A percentile compares a stretch with the other conserved stretches of the same genome.
Evolutionary conservation across 1,284 basidiomycete genomes (phyloP).

Genomic region (Ustilago esculenta): DNA sequence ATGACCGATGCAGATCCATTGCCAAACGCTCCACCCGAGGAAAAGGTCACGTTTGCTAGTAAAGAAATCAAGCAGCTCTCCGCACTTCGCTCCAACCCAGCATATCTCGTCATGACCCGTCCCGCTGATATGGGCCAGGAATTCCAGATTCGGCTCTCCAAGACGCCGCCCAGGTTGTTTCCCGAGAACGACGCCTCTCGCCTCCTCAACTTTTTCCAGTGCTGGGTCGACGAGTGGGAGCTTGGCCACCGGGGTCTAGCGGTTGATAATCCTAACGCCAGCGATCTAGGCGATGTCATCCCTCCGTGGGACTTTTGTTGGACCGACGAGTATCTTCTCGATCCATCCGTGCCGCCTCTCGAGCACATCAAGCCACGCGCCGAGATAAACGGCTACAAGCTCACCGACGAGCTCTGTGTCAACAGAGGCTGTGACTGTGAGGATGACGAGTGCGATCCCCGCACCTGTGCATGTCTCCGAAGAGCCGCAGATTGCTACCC

Average conservation of each 20-base stretch:
- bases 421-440: slow-evolving; percentile 43
- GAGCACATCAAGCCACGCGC: slow-evolving; percentile 4
- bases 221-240: slow-evolving; percentile 42
- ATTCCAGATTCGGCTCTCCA: slow-evolving; percentile 15
- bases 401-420: slow-evolving; percentile 33
- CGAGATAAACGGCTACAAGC: slow-evolving; percentile 18
- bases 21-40: neutral
- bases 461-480: slow-evolving; percentile 43
- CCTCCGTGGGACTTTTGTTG: slow-evolving; percentile 55
- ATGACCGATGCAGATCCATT: no score
- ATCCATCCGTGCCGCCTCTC: slow-evolving; percentile 19
- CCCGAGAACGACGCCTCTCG: slow-evolving; percentile 12
- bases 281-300: slow-evolving; percentile 32
- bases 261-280: slow-evolving; percentile 9
- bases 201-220: slow-evolving; percentile 24
- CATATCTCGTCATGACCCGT: slow-evolving; percentile 1
- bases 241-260: slow-evolving; percentile 17
- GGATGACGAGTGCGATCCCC: slow-evolving; percentile 48
- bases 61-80: slow-evolving; percentile 37
- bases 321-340: slow-evolving; percentile 41
- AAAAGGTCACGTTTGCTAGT: slow-evolving; percentile 28
- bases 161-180: neutral
- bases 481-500: slow-evolving; percentile 30
- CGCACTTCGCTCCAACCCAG: slow-evolving; percentile 9
- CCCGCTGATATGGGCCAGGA: slow-evolving; percentile 30